Evolutionary conservation across 352 stramenopile species (phyloP), one percentile per base, ranked within the genome.

Genomic region (Pythium volutum): DNA sequence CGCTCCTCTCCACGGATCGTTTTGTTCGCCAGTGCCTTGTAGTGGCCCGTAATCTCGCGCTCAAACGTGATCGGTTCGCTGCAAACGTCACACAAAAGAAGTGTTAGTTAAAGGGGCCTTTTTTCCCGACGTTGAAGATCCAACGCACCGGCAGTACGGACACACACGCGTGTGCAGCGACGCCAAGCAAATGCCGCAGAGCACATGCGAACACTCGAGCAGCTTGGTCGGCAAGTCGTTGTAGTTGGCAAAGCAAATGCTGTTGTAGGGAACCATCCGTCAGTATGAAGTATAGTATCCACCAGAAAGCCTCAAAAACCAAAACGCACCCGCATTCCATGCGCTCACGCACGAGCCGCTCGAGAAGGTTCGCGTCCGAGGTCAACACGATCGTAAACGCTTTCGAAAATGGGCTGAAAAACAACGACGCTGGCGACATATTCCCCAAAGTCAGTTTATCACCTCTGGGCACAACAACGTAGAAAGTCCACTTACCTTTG

Each of bases 311-410:
- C n/a, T n/a, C n/a, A n/a, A n/a, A n/a, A n/a, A n/a, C n/a, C n/a
- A n/a, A n/a, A 34, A 67, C 65, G 46, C 57, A 71, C 65, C 65
- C 65, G 27, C 65, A 71, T 23, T 71, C 59, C 59, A 71, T 56
- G 2, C 42, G 54, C 39, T 67, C 59, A 34, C 55, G 42, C 36
- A 64, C 65, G 20, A 71, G 65, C 1, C 65, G 58, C 10, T 67
- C 65, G 25, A 67, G 11, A 0, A 65, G 15, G 14, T 39, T 31
- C 10, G 31, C 26, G 16, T 67, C 48, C 6, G 65, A 43, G 9
- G 52, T 49, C 16, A 67, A 39, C 7, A 67, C 4, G 20, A 71
- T n/a, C 2, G 34, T 29, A 38, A 71, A 71, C 2, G 20, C 12
- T 26, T 58, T 48, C 2, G 55, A 11, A 2, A 45, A 0, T 15